These are phyloP conservation scores for Isabelozyma gotoi DNA, from an alignment of 805 yeast genomes.

Conservation along the genomic window DNA sequence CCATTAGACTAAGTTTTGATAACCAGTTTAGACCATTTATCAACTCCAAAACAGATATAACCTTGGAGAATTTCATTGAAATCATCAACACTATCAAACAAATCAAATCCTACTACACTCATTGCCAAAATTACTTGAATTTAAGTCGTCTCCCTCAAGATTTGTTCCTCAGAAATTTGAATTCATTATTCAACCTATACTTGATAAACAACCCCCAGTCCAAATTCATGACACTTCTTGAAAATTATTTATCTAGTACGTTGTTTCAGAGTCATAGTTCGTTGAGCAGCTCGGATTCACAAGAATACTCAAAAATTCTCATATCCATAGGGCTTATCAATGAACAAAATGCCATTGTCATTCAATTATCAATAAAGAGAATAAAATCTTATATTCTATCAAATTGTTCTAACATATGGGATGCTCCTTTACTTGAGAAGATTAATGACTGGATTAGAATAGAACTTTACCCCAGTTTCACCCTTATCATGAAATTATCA, in stretches of 20 bases:
- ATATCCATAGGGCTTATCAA: conserved; percentile 18
- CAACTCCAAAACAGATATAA: not conserved
- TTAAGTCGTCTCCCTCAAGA: conserved; percentile 16
- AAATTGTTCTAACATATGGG: conserved; percentile 38
- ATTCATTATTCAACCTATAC: conserved; percentile 21
- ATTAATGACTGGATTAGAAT: conserved; percentile 38
- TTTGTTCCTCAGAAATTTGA: conserved; percentile 27
- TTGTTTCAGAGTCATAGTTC: conserved; percentile 8
- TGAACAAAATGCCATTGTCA: conserved; percentile 26
- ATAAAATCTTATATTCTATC: conserved; percentile 30
- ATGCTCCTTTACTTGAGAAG: conserved; percentile 27
- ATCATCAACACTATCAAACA: conserved; percentile 14
- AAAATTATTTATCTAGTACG: conserved; percentile 4
- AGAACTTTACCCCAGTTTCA: conserved; percentile 39
- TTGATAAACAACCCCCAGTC: conserved; percentile 9
- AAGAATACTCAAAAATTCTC: conserved; percentile 16
- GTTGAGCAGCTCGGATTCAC: conserved; percentile 7
- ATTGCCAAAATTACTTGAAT: conserved; percentile 20
- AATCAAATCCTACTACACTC: conserved; percentile 22
- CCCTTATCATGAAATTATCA: conserved; percentile 14
- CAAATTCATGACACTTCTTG: conserved; percentile 4
- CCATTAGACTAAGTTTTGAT: conserved; percentile 16
- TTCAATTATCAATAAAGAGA: conserved; percentile 35
- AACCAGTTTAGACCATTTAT: not conserved
- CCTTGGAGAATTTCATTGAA: conserved; percentile 1